Evolutionary conservation across 2,329 filamentous ascomycete genomes (phyloP).

Genomic region (Hypomyces perniciosus): DNA sequence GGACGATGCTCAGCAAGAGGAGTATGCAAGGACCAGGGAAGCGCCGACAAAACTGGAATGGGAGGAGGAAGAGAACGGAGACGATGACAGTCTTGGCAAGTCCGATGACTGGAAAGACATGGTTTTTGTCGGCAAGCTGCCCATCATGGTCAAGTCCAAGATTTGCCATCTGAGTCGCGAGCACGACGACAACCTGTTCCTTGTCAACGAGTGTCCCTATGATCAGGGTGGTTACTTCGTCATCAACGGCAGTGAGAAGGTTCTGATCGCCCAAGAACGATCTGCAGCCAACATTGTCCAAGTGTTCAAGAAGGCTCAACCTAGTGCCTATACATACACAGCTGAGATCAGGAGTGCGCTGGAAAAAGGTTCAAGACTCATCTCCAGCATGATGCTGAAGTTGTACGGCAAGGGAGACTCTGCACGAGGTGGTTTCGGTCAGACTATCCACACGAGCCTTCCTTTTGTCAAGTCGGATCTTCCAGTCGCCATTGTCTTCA

Average conservation of each 20-base stretch:
- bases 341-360: constrained; percentile 95
- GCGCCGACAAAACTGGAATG: constrained; percentile 54
- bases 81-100: constrained; percentile 46
- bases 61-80: constrained; percentile 52
- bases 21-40: constrained; percentile 50
- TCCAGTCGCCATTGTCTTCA: constrained; percentile 91
- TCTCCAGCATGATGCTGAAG: constrained; percentile 89
- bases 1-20: constrained; percentile 56
- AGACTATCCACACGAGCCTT: constrained; percentile 82
- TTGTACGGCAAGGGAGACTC: constrained; percentile 79
- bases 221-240: constrained; percentile 98
- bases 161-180: constrained; percentile 85
- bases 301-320: constrained; percentile 94
- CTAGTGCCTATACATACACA: constrained; percentile 86
- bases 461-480: constrained; percentile 93
- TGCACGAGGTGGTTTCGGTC: constrained; percentile 70
- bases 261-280: constrained; percentile 93
- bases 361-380: constrained; percentile 90
- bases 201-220: constrained; percentile 94
- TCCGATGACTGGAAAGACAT: constrained; percentile 57
- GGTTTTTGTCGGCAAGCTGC: constrained; percentile 91
- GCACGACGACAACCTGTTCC: constrained; percentile 78
- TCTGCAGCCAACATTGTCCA: constrained; percentile 98
- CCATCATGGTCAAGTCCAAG: constrained; percentile 96
- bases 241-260: constrained; percentile 98